Conservation (phyloP, 208 protist genomes). For the Phytomonas sp. region DNA sequence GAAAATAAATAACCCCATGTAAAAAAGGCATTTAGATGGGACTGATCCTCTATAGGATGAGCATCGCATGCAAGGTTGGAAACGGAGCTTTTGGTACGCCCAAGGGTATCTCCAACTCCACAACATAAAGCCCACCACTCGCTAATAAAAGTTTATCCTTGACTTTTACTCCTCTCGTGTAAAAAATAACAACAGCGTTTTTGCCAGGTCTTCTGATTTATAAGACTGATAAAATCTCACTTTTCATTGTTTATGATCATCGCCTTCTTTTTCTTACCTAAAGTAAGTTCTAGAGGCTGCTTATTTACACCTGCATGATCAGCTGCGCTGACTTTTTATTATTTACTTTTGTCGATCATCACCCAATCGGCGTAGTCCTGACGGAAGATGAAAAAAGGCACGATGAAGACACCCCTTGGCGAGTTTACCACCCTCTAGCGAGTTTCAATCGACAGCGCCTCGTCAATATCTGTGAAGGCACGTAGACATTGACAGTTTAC, state of each 20-base stretch:
- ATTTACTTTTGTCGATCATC: too few species aligned
- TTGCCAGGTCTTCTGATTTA: conserved; percentile 62
- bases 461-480: conserved; percentile 15
- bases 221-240: conserved; percentile 21
- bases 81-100: conserved; percentile 79
- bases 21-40: conserved; percentile 67
- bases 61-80: conserved; percentile 55
- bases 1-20: conserved; percentile 92
- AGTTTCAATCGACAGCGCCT: conserved; percentile 12
- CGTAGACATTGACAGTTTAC: conserved; percentile 5
- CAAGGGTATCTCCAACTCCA: conserved; percentile 56
- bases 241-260: background rate
- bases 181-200: conserved; percentile 50
- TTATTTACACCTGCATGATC: conserved; percentile 91
- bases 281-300: conserved; percentile 26
- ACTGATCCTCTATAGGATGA: conserved; percentile 1
- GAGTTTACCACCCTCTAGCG: conserved; percentile 7
- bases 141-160: conserved; percentile 48
- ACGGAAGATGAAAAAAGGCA: conserved; percentile 69
- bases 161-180: conserved; percentile 39
- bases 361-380: conserved; percentile 92
- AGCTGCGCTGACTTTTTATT: conserved; percentile 44
- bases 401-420: conserved; percentile 24
- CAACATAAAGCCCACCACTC: conserved; percentile 31
- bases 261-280: background rate